Evolutionary conservation across 176 grass and related monocot species (phyloP).

Genomic region (Hsuehochloa calcarea): DNA sequence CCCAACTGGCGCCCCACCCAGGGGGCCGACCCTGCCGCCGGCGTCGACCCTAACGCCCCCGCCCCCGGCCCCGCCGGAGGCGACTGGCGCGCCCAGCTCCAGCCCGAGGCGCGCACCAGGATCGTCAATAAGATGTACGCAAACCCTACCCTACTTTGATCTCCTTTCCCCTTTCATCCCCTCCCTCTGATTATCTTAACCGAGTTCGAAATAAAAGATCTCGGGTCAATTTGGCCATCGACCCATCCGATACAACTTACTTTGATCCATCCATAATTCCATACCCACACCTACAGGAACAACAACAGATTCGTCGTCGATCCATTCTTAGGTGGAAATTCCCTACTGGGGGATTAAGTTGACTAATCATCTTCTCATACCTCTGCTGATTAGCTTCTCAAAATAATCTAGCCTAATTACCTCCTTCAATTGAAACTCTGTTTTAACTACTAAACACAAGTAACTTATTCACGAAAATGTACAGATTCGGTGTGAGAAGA

Average conservation of each 20-base stretch:
- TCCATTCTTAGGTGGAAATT: neutral
- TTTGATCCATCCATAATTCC: neutral
- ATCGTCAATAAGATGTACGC: constrained; percentile 83
- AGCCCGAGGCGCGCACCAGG: constrained; percentile 64
- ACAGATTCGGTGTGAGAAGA: neutral
- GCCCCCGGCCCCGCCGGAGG: constrained; percentile 13
- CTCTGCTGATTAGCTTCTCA: neutral
- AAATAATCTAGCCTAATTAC: neutral
- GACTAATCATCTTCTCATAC: neutral
- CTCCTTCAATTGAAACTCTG: neutral
- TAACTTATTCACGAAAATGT: neutral
- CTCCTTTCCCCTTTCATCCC: neutral
- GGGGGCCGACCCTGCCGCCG: constrained; percentile 33
- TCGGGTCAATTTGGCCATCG: neutral
- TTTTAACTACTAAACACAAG: neutral
- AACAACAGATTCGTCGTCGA: neutral
- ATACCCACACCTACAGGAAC: neutral
- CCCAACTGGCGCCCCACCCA: constrained; percentile 56
- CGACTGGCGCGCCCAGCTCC: constrained; percentile 74
- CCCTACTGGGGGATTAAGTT: neutral
- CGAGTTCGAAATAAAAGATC: neutral
- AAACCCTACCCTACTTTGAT: neutral
- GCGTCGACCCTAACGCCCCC: constrained; percentile 32
- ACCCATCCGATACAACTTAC: neutral
- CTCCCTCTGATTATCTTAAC: neutral